A percentile compares a stretch with the other conserved stretches of the same genome.
phyloP scores from a whole-genome alignment of 108 stramenopile genomes.

The Pseudonitzschia multistriata region DNA sequence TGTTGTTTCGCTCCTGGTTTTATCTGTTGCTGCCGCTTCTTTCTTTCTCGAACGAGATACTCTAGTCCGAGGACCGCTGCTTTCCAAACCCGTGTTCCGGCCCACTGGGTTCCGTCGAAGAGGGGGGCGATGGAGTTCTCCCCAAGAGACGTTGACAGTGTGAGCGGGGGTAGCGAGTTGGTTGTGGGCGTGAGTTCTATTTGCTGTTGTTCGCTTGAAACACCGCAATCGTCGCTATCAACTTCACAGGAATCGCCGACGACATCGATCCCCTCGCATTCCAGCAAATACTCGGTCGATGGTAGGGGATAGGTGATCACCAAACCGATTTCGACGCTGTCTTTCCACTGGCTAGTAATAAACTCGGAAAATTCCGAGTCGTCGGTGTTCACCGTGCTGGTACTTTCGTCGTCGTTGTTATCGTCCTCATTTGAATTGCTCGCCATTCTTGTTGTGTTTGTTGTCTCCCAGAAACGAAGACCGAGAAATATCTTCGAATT shows the following conservation, averaged over 20 bases:
- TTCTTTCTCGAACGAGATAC: slow-evolving; percentile 44
- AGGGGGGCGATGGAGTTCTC: slow-evolving; percentile 71
- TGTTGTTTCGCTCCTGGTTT: background rate
- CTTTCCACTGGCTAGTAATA: slow-evolving; percentile 33
- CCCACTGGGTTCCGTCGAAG: slow-evolving; percentile 85
- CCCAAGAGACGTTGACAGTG: slow-evolving; percentile 58
- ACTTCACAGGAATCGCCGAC: background rate
- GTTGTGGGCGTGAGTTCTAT: background rate
- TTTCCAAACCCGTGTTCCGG: slow-evolving; percentile 77
- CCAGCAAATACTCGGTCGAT: slow-evolving; percentile 1
- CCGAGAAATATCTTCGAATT: too few relatives aligned
- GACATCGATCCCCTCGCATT: background rate
- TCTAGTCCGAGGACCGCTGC: slow-evolving; percentile 70
- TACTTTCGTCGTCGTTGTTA: background rate
- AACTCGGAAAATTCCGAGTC: slow-evolving; percentile 33
- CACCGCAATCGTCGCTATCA: background rate
- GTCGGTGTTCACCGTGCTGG: slow-evolving; percentile 5
- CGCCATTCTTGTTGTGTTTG: too few relatives aligned
- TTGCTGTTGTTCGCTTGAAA: background rate
- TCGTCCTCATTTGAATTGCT: background rate
- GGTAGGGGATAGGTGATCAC: slow-evolving; percentile 20
- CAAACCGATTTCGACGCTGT: slow-evolving; percentile 34
- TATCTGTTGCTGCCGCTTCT: slow-evolving; percentile 12
- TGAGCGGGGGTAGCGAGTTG: slow-evolving; percentile 15
- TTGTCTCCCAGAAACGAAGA: too few relatives aligned